These are phyloP conservation scores for Coemansia sp. DNA, from an alignment of 192 early-diverging fungal genomes.

Conservation along the genomic window DNA sequence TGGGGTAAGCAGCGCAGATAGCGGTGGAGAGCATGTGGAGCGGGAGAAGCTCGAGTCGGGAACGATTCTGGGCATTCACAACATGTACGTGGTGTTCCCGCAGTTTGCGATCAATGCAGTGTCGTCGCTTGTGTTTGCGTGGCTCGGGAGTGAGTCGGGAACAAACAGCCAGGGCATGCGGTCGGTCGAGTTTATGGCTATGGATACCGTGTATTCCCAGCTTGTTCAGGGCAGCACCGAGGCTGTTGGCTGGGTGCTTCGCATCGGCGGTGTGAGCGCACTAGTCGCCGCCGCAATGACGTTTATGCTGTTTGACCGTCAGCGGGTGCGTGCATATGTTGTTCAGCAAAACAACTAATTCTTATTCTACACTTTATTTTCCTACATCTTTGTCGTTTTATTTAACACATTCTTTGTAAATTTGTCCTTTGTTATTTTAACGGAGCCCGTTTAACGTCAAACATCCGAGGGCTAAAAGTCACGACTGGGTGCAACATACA, in stretches of 20 bases:
- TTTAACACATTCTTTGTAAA: not conserved
- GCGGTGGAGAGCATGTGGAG: not conserved
- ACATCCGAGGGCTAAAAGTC: too few relatives aligned
- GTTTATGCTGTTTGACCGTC: conserved; percentile 42
- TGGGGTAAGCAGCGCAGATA: not conserved
- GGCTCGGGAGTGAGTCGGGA: conserved; percentile 20
- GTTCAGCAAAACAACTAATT: conserved; percentile 7
- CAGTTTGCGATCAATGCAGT: conserved; percentile 72
- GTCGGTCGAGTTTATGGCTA: conserved; percentile 43
- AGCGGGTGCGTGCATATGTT: conserved; percentile 32
- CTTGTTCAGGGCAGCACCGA: conserved; percentile 7
- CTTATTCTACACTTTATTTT: not conserved
- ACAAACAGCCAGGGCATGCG: conserved; percentile 8
- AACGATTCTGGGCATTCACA: conserved; percentile 88
- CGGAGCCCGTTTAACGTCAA: not conserved
- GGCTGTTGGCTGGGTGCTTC: conserved; percentile 35
- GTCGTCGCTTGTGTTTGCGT: conserved; percentile 46
- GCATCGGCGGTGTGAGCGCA: conserved; percentile 45
- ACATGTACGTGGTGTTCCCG: conserved; percentile 94
- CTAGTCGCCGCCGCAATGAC: conserved; percentile 37
- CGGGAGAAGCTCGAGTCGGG: conserved; percentile 52
- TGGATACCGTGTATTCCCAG: conserved; percentile 11
- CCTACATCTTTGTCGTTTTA: not conserved
- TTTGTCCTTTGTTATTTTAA: not conserved
- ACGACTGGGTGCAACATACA: too few relatives aligned